Evolutionary conservation across 2,329 filamentous ascomycete genomes (phyloP), one percentile per base, ranked within the genome.

Genomic region (Penicillium sp.): DNA sequence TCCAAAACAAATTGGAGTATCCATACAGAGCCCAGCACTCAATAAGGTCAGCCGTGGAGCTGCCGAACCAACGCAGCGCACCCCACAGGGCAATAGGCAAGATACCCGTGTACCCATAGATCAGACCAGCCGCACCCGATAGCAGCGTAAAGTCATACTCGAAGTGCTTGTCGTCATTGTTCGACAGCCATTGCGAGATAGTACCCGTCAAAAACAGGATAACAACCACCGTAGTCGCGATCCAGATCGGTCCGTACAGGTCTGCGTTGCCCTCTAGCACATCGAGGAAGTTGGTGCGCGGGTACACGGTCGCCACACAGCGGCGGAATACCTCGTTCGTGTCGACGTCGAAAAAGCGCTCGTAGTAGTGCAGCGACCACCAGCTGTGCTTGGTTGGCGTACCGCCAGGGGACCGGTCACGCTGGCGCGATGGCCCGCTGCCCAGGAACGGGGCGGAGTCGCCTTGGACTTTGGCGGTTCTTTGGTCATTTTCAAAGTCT

Each of bases 311-410:
- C 1, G 92, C 89, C 76, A 87, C 88, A 78, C 94, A 97, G 65
- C 94, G 89, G 70, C 88, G 83, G 56, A 97, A 80, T 21, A 99
- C 93, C 53, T 94, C 90, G 59, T 85, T 88, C 1, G 94, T 97
- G 78, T 99, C 94, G 63, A 99, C 93, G 73, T 99, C 94, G 79
- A 99, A 99, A 85, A 94, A 97, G 79, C 96, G 94, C 56, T 92
- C 87, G 80, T 99, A 99, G 82, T 96, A 99, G 57, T 87, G 86
- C 62, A 97, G 82, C 46, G 87, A 87, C 94, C 94, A 99, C 63
- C 97, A 89, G 80, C 89, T 92, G 71, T 90, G 90, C 79, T 97
- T 97, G 60, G 85, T 83, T 17, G 77, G 77, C n/a, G 71, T 73
- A 53, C 71, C 71, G 58, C 73, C 73, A 54, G 74, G 73, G 52